A percentile compares a stretch with the other conserved stretches of the same genome.
These are phyloP conservation scores for Boletus rufocinnamomeus DNA, from an alignment of 768 basidiomycete species.

Conservation along the genomic window DNA sequence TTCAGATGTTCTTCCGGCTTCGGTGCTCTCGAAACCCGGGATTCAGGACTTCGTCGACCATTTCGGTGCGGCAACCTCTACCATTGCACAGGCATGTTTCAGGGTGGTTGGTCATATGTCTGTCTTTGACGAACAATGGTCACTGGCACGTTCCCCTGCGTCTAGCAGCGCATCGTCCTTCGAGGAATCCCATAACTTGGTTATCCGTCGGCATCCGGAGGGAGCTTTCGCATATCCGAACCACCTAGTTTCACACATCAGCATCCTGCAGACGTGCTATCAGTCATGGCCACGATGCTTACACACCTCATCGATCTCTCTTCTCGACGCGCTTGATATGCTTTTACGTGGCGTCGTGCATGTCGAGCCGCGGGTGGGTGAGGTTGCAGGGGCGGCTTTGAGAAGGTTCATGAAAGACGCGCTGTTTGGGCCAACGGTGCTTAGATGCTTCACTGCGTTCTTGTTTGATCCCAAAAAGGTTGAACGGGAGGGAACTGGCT, in stretches of 20 bases:
- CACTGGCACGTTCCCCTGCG: conserved; percentile 49
- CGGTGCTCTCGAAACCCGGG: conserved; percentile 59
- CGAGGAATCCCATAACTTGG: conserved; percentile 69
- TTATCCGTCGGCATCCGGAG: conserved; percentile 69
- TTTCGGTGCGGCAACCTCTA: conserved; percentile 54
- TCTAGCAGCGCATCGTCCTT: conserved; percentile 46
- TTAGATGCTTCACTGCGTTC: conserved; percentile 67
- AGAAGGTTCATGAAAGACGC: conserved; percentile 71
- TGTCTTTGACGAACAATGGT: conserved; percentile 85
- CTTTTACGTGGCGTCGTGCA: conserved; percentile 82
- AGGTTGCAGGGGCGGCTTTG: conserved; percentile 67
- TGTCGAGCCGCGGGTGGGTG: conserved; percentile 72
- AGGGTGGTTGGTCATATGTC: conserved; percentile 73
- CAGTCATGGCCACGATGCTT: conserved; percentile 85
- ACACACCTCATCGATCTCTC: conserved; percentile 50
- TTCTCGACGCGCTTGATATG: conserved; percentile 71
- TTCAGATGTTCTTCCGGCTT: conserved; percentile 58
- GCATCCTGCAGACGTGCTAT: conserved; percentile 73
- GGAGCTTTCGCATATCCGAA: conserved; percentile 66
- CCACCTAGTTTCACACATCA: conserved; percentile 60
- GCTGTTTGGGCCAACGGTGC: conserved; percentile 53
- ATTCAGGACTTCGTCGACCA: conserved; percentile 75
- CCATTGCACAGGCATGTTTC: conserved; percentile 59
- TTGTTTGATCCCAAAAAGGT: conserved; percentile 71
- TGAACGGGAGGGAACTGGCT: conserved; percentile 60